These are phyloP conservation scores for Beauveria sp. DNA, from an alignment of 2,329 filamentous ascomycete genomes.

Conservation along the genomic window DNA sequence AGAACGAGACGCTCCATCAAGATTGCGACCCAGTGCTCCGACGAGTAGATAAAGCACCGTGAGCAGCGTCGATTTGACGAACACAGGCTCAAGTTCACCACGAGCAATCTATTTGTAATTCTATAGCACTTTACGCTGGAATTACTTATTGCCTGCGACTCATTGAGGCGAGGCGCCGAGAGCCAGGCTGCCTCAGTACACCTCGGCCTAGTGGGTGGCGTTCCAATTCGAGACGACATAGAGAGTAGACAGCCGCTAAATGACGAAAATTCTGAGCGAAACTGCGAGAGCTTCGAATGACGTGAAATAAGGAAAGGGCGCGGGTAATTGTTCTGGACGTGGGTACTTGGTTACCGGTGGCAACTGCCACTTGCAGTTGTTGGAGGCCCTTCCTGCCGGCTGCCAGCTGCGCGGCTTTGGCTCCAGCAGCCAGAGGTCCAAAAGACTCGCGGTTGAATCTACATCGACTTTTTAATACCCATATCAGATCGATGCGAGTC, in stretches of 20 bases:
- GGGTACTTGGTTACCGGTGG: not conserved
- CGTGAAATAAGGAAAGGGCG: not conserved
- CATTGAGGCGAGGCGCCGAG: too few species aligned
- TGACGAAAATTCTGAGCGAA: too few species aligned
- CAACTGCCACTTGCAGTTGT: not conserved
- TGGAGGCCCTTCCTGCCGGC: not conserved
- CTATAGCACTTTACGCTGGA: too few species aligned
- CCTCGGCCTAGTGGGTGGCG: too few species aligned
- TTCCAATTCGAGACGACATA: too few species aligned
- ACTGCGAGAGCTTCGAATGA: too few species aligned
- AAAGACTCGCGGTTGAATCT: not conserved
- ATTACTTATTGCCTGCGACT: too few species aligned
- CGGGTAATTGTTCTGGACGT: not conserved
- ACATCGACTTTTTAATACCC: not conserved
- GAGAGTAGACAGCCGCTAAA: too few species aligned
- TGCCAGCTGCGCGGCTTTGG: not conserved
- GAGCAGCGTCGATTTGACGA: slow-evolving; percentile 36
- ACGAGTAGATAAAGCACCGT: slow-evolving; percentile 26
- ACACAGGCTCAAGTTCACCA: slow-evolving; percentile 16
- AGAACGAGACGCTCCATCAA: slow-evolving; percentile 42
- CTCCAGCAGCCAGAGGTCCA: not conserved
- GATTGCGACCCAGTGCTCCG: slow-evolving; percentile 19
- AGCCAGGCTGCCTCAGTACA: too few species aligned
- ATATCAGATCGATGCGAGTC: not conserved
- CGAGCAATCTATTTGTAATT: not conserved